Percentiles rank a stretch among this genome's conserved stretches.
Evolutionary conservation across 1,284 basidiomycete species (phyloP).

Genomic region (Hemileia vastatrix): DNA sequence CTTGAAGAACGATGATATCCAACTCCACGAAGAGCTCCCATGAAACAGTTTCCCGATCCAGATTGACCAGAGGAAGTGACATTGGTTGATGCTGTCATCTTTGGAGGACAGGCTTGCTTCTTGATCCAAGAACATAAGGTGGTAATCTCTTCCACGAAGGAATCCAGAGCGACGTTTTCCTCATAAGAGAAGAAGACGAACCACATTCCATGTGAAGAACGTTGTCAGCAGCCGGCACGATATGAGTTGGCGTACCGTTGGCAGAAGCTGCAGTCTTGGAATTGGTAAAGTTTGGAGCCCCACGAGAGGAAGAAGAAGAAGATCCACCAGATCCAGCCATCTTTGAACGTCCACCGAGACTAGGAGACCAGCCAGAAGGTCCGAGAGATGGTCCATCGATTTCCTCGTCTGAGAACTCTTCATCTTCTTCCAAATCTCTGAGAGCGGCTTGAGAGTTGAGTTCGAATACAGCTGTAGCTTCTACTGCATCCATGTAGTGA

Average conservation of each 20-base stretch:
- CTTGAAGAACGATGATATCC: not conserved
- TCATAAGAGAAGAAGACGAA: not conserved
- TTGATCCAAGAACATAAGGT: conserved; percentile 34
- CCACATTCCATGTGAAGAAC: conserved; percentile 31
- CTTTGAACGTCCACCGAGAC: not conserved
- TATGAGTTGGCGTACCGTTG: not conserved
- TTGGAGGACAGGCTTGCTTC: conserved; percentile 28
- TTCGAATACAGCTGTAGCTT: conserved; percentile 28
- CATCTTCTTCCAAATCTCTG: conserved; percentile 27
- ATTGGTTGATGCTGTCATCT: not conserved
- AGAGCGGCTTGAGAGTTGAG: conserved; percentile 27
- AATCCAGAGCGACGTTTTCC: not conserved
- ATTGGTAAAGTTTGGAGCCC: not conserved
- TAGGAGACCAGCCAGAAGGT: conserved; percentile 33
- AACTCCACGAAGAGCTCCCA: conserved; percentile 2
- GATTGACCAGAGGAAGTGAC: not conserved
- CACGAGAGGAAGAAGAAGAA: not conserved
- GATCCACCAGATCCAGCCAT: not conserved
- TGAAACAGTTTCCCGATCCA: not conserved
- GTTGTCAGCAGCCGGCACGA: conserved; percentile 18
- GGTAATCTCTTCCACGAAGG: conserved; percentile 23
- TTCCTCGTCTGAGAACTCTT: conserved; percentile 1
- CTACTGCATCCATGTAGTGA: conserved; percentile 31
- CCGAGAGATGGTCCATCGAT: conserved; percentile 24
- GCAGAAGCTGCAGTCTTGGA: not conserved